Conservation (phyloP, 179 eudicot species). For the Pouteria campechiana region DNA sequence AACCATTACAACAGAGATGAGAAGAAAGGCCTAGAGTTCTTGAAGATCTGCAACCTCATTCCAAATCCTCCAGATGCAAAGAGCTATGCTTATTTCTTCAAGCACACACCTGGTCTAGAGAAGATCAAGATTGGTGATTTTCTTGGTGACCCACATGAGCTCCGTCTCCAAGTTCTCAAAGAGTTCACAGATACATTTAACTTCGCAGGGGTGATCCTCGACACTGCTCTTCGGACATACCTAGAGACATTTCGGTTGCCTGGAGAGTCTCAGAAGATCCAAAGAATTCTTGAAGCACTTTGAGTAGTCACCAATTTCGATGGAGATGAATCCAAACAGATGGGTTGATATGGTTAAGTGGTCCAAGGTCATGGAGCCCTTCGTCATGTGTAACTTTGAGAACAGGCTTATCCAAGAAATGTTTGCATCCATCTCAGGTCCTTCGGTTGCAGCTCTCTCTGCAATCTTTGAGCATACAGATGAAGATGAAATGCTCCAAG, state of each 20-base stretch:
- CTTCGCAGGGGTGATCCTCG: slow-evolving; percentile 68
- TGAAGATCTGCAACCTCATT: slow-evolving; percentile 45
- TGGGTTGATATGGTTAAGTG: slow-evolving; percentile 76
- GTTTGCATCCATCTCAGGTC: slow-evolving; percentile 92
- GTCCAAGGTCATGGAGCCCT: slow-evolving; percentile 39
- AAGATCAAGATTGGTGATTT: slow-evolving; percentile 80
- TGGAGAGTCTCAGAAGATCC: slow-evolving; percentile 93
- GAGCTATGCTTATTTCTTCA: slow-evolving; percentile 62
- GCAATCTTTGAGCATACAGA: slow-evolving; percentile 86
- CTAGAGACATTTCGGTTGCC: slow-evolving; percentile 79
- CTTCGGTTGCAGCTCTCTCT: slow-evolving; percentile 65
- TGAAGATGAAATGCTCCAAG: slow-evolving; percentile 76
- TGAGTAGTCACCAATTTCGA: no score
- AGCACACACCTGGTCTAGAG: slow-evolving; percentile 61
- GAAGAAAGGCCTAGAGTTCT: slow-evolving; percentile 78
- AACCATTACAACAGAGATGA: slow-evolving; percentile 85
- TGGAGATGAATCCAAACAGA: slow-evolving; percentile 74
- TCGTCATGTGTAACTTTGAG: slow-evolving; percentile 39
- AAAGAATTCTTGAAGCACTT: slow-evolving; percentile 70
- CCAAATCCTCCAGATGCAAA: slow-evolving; percentile 72
- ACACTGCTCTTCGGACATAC: slow-evolving; percentile 64
- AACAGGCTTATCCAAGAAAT: slow-evolving; percentile 72
- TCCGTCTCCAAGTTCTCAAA: slow-evolving; percentile 59
- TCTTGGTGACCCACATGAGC: slow-evolving; percentile 81
- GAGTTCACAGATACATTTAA: slow-evolving; percentile 72